Percentiles rank a stretch among this genome's conserved stretches.
Conservation (phyloP, 2,329 filamentous ascomycete species). For the Fusarium sp. region DNA sequence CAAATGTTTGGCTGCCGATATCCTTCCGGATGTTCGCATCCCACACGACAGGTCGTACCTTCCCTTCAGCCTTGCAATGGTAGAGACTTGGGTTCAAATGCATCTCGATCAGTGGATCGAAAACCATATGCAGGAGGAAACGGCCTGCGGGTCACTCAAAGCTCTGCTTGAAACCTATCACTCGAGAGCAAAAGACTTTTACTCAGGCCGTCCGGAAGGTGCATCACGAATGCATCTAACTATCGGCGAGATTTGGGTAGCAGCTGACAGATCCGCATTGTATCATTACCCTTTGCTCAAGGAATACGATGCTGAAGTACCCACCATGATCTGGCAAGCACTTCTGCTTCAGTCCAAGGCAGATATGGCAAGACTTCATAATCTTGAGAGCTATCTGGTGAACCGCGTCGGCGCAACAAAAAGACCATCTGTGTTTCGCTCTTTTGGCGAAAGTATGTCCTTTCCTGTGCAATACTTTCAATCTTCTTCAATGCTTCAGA, state of each 20-base stretch:
- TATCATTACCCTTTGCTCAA: conserved; percentile 53
- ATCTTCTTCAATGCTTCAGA: conserved; percentile 47
- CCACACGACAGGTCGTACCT: neutral
- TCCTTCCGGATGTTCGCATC: neutral
- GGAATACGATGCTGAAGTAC: conserved; percentile 61
- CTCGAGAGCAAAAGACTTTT: conserved; percentile 43
- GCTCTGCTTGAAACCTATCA: conserved; percentile 53
- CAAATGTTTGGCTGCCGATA: neutral
- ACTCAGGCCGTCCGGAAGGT: conserved; percentile 56
- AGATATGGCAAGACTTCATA: conserved; percentile 59
- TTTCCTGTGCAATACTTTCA: conserved; percentile 38
- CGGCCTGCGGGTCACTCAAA: conserved; percentile 47
- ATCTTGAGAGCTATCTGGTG: conserved; percentile 58
- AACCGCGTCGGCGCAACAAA: neutral
- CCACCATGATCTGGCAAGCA: conserved; percentile 51
- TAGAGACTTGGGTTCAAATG: conserved; percentile 62
- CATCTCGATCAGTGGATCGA: conserved; percentile 55
- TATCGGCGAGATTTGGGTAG: conserved; percentile 68
- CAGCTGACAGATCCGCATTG: conserved; percentile 61
- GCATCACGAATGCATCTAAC: conserved; percentile 67
- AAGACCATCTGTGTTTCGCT: conserved; percentile 26
- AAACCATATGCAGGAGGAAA: conserved; percentile 29
- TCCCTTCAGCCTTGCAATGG: conserved; percentile 47
- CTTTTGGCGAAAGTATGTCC: conserved; percentile 25
- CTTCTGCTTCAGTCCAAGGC: conserved; percentile 57